These are phyloP conservation scores for Phytophthora vignae DNA, from an alignment of 352 stramenopile genomes.

Conservation along the genomic window DNA sequence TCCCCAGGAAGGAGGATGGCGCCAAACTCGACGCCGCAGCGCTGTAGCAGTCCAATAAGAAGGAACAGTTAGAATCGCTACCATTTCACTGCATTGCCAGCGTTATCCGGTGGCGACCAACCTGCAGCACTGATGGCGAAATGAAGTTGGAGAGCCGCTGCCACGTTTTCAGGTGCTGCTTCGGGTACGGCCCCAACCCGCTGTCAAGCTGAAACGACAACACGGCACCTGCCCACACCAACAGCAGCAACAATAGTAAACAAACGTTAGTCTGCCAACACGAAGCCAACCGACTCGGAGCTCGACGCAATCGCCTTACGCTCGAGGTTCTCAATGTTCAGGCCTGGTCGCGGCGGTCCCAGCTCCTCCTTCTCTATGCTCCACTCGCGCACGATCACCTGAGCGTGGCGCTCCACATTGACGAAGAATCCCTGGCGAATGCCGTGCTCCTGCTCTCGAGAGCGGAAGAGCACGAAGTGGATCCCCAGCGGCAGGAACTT, in stretches of 20 bases:
- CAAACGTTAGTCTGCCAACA: background rate
- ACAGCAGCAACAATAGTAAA: slow-evolving; percentile 4
- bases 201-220: slow-evolving; percentile 83
- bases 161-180: slow-evolving; percentile 81
- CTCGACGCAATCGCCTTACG: slow-evolving; percentile 44
- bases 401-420: slow-evolving; percentile 58
- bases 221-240: slow-evolving; percentile 53
- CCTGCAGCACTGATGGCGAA: slow-evolving; percentile 50
- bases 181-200: slow-evolving; percentile 79
- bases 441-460: slow-evolving; percentile 78
- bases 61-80: background rate
- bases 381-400: slow-evolving; percentile 84
- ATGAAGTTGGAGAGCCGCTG: slow-evolving; percentile 76
- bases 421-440: slow-evolving; percentile 89
- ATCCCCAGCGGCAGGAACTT: slow-evolving; percentile 86
- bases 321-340: slow-evolving; percentile 78
- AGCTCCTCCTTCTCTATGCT: slow-evolving; percentile 82
- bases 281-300: background rate
- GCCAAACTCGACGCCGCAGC: slow-evolving; percentile 70
- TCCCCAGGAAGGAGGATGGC: slow-evolving; percentile 75
- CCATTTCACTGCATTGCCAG: background rate
- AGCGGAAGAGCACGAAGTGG: slow-evolving; percentile 86
- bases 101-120: slow-evolving; percentile 1
- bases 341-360: slow-evolving; percentile 49
- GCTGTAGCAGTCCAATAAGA: slow-evolving; percentile 37